Evolutionary conservation across 2,329 filamentous ascomycete species (phyloP).

Genomic region (Talaromyces sp.): DNA sequence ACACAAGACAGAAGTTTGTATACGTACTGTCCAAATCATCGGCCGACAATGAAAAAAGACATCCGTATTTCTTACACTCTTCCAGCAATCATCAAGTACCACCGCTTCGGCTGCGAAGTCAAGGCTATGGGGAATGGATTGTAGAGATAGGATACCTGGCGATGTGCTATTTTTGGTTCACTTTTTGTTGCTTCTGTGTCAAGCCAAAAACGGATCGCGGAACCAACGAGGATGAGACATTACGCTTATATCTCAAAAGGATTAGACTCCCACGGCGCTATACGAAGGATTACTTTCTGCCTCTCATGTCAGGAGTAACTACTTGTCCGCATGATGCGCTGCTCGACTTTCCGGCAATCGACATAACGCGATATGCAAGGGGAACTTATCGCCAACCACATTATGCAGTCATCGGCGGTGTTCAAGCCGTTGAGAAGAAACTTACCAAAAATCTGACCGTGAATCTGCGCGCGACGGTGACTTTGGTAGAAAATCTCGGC

Average conservation of each 20-base stretch:
- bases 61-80: conserved; percentile 9
- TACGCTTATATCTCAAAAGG: conserved; percentile 48
- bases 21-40: conserved; percentile 48
- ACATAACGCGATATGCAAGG: no score
- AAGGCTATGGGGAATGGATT: conserved; percentile 6
- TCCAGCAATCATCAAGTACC: conserved; percentile 15
- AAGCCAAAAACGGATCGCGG: conserved; percentile 11
- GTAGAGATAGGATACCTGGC: conserved; percentile 1
- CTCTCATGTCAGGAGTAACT: conserved; percentile 51
- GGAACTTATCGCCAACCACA: no score
- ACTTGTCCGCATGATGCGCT: conserved; percentile 13
- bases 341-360: no score
- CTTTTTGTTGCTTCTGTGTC: neutral
- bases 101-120: conserved; percentile 15
- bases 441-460: no score
- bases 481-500: no score
- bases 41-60: conserved; percentile 3
- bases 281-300: conserved; percentile 50
- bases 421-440: no score
- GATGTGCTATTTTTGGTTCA: conserved; percentile 12
- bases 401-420: no score
- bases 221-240: conserved; percentile 50
- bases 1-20: conserved; percentile 51
- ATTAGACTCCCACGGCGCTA: conserved; percentile 50
- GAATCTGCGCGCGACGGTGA: no score